Evolutionary conservation across 352 stramenopile species (phyloP), one percentile per base, ranked within the genome.

Genomic region (Globisporangium viniferum): DNA sequence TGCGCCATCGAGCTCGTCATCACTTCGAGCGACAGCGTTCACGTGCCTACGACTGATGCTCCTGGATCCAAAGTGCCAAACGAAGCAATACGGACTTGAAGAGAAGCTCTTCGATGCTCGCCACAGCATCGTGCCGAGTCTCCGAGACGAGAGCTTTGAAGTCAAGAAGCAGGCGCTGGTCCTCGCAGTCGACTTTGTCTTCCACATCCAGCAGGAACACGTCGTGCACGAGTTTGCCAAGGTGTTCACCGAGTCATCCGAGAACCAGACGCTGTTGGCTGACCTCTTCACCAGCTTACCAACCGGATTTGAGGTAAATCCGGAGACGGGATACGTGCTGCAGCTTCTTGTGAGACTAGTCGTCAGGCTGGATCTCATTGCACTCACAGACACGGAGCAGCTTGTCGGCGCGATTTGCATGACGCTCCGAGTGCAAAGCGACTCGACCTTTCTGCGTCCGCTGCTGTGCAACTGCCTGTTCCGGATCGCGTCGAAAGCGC

Each of bases 391-490:
- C 31, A 73, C 69, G 2, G 66, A 78, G 15, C 63, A 77, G 33
- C 57, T 80, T 20, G 72, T 77, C 8, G 46, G 68, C 12, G 72
- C 69, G 3, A 69, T 79, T 55, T 80, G 74, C 44, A 39, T 69
- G n/a, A 75, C 66, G 35, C 33, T 79, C 14, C 68, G 69, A 41
- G 8, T 49, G 2, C 74, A 80, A 29, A 70, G 20, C 12, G 65
- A 72, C 18, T 62, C 74, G n/a, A 80, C 74, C 4, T 77, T 80
- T 55, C 62, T 79, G 35, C 74, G 74, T n/a, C 74, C 74, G 14
- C 56, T 72, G 44, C 41, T 71, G 2, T 64, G 51, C 66, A 59
- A 49, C 27, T 67, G 66, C 39, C 31, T 71, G 41, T 55, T 58
- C 8, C 66, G 44, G 22, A 62, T 71, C 22, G 66, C 51, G 10